Percentiles rank a stretch among this genome's conserved stretches.
Conservation (phyloP, 169 alveolate genomes). For the Eimeria tenella region DNA sequence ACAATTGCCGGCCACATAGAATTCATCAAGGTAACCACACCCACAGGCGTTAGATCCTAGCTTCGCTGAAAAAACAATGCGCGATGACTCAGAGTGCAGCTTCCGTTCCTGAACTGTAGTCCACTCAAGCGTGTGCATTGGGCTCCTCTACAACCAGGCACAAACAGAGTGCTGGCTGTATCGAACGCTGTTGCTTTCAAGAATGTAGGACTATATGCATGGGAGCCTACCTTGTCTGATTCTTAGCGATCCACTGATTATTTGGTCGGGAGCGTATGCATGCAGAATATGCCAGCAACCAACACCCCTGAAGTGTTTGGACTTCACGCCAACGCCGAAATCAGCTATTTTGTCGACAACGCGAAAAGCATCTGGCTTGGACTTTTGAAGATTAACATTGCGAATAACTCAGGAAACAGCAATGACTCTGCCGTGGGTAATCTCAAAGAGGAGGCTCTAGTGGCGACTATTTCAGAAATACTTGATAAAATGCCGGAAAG, state of each 20-base stretch:
- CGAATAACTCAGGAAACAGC: conserved; percentile 8
- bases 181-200: no score
- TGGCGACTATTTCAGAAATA: conserved; percentile 81
- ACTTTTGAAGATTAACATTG: conserved; percentile 81
- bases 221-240: no score
- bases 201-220: no score
- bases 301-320: conserved; percentile 95
- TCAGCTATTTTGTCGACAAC: conserved; percentile 93
- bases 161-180: no score
- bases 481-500: conserved; percentile 88
- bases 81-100: not conserved
- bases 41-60: not conserved
- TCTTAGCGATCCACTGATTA: no score
- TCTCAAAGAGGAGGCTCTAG: conserved; percentile 63
- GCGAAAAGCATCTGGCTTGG: conserved; percentile 94
- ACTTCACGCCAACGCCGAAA: conserved; percentile 96
- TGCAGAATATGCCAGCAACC: conserved; percentile 86
- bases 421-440: conserved; percentile 17
- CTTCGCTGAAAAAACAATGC: not conserved
- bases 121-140: no score
- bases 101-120: no score
- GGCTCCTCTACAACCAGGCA: no score
- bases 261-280: not conserved
- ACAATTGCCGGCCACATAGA: conserved; percentile 86
- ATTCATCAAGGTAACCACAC: conserved; percentile 82